These are phyloP conservation scores for Dimargaris cristalligena DNA, from an alignment of 192 early-diverging fungal genomes.

Conservation along the genomic window DNA sequence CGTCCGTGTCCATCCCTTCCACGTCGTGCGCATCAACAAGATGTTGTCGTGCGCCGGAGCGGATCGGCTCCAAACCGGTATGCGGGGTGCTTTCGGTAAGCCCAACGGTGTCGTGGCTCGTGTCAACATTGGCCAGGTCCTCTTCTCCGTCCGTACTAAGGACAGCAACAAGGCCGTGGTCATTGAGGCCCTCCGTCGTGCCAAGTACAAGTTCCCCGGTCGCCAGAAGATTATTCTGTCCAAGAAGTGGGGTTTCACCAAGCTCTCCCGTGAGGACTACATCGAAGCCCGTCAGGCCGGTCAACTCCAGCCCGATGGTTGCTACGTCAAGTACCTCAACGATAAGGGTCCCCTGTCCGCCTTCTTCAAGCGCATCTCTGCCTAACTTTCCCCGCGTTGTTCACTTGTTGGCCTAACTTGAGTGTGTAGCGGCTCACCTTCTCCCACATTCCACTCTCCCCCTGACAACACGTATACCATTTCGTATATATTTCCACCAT, in stretches of 20 bases:
- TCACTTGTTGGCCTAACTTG: too few relatives aligned
- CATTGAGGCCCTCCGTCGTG: constrained; percentile 79
- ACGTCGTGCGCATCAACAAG: constrained; percentile 99
- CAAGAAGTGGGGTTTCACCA: constrained; percentile 99
- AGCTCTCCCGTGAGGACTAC: constrained; percentile 85
- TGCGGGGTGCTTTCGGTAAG: constrained; percentile 99
- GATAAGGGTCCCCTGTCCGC: constrained; percentile 59
- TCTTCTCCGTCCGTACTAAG: constrained; percentile 91
- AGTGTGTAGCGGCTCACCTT: too few relatives aligned
- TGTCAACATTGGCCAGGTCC: constrained; percentile 95
- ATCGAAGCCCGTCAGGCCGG: constrained; percentile 53
- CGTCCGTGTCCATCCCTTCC: constrained; percentile 96
- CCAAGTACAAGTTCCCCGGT: constrained; percentile 99
- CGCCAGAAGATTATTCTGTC: constrained; percentile 97
- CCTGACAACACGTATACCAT: too few relatives aligned
- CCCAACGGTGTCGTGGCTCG: constrained; percentile 88
- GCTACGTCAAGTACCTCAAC: constrained; percentile 86
- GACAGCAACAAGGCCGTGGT: constrained; percentile 85
- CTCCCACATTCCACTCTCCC: too few relatives aligned
- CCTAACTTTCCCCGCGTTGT: too few relatives aligned
- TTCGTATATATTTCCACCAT: too few relatives aligned
- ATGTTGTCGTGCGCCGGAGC: constrained; percentile 99
- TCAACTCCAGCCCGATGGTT: constrained; percentile 77
- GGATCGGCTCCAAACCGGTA: constrained; percentile 96
- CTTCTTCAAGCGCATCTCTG: constrained; percentile 24